These are phyloP conservation scores for Lachnellula hyalina DNA, from an alignment of 2,329 filamentous ascomycete species.

Conservation along the genomic window DNA sequence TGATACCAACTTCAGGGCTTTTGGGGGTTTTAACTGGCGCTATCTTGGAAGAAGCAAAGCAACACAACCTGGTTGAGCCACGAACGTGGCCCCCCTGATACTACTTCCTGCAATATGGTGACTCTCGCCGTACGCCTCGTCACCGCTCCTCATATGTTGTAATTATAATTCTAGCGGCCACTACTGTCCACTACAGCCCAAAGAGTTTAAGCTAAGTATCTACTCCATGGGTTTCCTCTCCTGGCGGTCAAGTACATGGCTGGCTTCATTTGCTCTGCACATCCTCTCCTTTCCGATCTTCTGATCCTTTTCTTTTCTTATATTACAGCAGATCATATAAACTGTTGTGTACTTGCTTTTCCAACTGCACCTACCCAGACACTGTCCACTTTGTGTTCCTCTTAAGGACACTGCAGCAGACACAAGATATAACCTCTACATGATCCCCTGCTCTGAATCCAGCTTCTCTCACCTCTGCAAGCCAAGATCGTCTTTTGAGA, in stretches of 20 bases:
- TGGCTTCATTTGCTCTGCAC: conserved; percentile 9
- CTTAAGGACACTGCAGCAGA: background rate
- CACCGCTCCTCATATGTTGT: conserved; percentile 16
- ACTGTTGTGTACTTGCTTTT: conserved; percentile 1
- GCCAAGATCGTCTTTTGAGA: background rate
- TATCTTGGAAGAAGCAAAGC: background rate
- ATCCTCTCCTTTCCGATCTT: conserved; percentile 3
- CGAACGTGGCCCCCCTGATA: conserved; percentile 8
- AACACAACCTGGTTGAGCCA: conserved; percentile 1
- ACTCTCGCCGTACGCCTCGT: conserved; percentile 13
- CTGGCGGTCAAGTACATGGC: conserved; percentile 20
- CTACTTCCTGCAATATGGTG: conserved; percentile 7
- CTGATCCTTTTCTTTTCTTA: conserved; percentile 9
- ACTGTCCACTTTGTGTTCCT: background rate
- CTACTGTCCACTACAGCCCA: conserved; percentile 10
- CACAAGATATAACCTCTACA: conserved; percentile 13
- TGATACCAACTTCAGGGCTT: conserved; percentile 12
- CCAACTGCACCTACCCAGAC: background rate
- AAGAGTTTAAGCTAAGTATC: conserved; percentile 11
- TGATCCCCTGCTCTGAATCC: conserved; percentile 15
- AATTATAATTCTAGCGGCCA: conserved; percentile 19
- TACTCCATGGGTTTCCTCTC: background rate
- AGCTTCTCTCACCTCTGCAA: background rate
- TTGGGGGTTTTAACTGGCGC: background rate
- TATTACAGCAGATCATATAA: conserved; percentile 1